These are phyloP conservation scores for Yamadazyma sp. DNA, from an alignment of 1,139 yeast species.

Conservation along the genomic window DNA sequence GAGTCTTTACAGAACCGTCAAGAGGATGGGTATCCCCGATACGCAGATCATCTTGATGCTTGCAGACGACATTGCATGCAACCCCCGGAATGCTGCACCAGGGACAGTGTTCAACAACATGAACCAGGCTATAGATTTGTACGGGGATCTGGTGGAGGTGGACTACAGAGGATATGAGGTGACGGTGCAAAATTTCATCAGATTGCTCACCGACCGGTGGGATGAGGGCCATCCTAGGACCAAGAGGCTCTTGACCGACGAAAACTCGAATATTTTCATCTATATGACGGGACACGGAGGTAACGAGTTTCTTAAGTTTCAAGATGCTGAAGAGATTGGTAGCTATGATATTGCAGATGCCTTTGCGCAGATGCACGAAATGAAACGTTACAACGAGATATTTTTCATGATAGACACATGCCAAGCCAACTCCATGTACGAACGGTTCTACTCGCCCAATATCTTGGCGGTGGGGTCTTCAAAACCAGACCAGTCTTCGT, in stretches of 20 bases:
- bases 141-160: conserved; percentile 93
- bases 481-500: conserved; percentile 84
- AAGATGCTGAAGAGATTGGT: conserved; percentile 97
- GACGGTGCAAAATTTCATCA: conserved; percentile 90
- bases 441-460: conserved; percentile 89
- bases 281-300: conserved; percentile 99
- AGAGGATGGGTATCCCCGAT: conserved; percentile 94
- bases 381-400: conserved; percentile 90
- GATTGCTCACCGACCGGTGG: conserved; percentile 93
- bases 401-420: conserved; percentile 98
- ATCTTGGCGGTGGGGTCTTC: conserved; percentile 92
- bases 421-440: conserved; percentile 97
- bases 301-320: conserved; percentile 92
- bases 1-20: conserved; percentile 93
- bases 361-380: conserved; percentile 94
- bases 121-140: conserved; percentile 90
- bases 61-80: conserved; percentile 96
- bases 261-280: conserved; percentile 87
- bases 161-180: conserved; percentile 98
- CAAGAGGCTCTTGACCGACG: conserved; percentile 87
- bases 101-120: conserved; percentile 95
- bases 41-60: conserved; percentile 95
- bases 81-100: conserved; percentile 92
- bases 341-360: conserved; percentile 97
- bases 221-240: conserved; percentile 91